Evolutionary conservation across 2,329 filamentous ascomycete species (phyloP).

Genomic region (Chaetomiaceae sp.): DNA sequence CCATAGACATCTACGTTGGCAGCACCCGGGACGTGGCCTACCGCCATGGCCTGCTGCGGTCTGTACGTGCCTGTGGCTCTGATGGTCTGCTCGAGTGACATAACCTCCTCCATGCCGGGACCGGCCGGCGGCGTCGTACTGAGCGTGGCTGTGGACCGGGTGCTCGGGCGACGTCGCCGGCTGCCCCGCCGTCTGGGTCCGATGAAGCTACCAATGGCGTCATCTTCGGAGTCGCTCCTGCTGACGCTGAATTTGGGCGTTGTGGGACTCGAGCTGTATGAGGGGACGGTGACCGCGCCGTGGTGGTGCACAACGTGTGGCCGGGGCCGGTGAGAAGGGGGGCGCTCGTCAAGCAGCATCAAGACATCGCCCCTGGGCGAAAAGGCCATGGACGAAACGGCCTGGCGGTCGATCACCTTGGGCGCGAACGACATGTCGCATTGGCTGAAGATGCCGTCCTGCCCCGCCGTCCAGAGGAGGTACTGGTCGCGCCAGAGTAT

Average conservation of each 20-base stretch:
- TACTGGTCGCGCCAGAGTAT: constrained; percentile 60
- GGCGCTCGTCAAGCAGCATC: constrained; percentile 56
- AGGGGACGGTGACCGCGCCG: constrained; percentile 30
- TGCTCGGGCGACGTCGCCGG: constrained; percentile 38
- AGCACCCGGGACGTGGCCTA: constrained; percentile 50
- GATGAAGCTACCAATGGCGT: constrained; percentile 55
- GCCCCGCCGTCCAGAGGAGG: constrained; percentile 59
- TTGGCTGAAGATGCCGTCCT: constrained; percentile 56
- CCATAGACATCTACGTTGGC: constrained; percentile 47
- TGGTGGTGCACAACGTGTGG: constrained; percentile 31
- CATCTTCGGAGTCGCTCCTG: constrained; percentile 60
- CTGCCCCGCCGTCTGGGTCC: constrained; percentile 37
- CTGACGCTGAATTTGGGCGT: constrained; percentile 49
- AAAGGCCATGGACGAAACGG: constrained; percentile 56
- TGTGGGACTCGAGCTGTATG: constrained; percentile 44
- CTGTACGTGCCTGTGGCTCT: constrained; percentile 52
- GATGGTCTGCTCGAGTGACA: constrained; percentile 53
- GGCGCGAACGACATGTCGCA: constrained; percentile 60
- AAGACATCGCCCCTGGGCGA: constrained; percentile 53
- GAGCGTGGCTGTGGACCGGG: constrained; percentile 37
- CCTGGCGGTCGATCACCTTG: constrained; percentile 55
- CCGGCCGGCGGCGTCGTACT: constrained; percentile 52
- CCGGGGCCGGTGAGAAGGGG: constrained; percentile 39
- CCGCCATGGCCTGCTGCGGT: constrained; percentile 57
- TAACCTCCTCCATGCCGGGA: constrained; percentile 32